phyloP scores from a whole-genome alignment of 1,284 basidiomycete species.

The Microbotryum lychnidis-dioicae region DNA sequence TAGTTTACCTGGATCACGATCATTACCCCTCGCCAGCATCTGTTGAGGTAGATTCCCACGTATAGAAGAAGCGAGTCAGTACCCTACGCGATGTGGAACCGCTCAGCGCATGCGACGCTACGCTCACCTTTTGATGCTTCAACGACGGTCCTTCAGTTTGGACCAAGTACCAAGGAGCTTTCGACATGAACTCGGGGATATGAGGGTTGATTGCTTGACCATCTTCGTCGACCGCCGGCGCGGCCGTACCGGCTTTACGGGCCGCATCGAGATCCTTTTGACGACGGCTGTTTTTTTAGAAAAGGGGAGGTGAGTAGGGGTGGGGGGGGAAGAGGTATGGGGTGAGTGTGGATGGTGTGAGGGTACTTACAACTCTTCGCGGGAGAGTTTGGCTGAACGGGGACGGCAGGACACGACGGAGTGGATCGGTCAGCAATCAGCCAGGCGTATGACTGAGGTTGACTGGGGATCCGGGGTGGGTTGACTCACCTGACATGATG shows the following conservation, averaged over 20 bases:
- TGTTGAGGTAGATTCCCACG: too few relatives aligned
- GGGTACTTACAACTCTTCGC: slow-evolving; percentile 26
- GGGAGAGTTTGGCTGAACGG: slow-evolving; percentile 23
- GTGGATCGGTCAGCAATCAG: neutral
- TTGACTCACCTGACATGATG: slow-evolving; percentile 7
- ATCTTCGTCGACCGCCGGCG: slow-evolving; percentile 86
- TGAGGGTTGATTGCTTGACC: slow-evolving; percentile 96
- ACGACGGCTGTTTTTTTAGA: slow-evolving; percentile 11
- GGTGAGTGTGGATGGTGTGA: neutral
- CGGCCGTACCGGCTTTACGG: slow-evolving; percentile 93
- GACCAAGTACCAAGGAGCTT: slow-evolving; percentile 98
- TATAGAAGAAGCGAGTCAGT: too few relatives aligned
- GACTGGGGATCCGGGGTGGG: too few relatives aligned
- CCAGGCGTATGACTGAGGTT: neutral
- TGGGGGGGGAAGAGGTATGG: too few relatives aligned
- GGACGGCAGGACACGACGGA: neutral
- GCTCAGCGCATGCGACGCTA: too few relatives aligned
- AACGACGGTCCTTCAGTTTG: slow-evolving; percentile 67
- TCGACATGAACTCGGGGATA: slow-evolving; percentile 62
- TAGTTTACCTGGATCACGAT: too few relatives aligned
- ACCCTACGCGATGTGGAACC: too few relatives aligned
- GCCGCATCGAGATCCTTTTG: slow-evolving; percentile 75
- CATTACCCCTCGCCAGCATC: too few relatives aligned
- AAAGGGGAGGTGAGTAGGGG: neutral
- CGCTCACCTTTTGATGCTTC: slow-evolving; percentile 64